Evolutionary conservation across 305 asterid genomes (phyloP).

Genomic region (Solanum hybrid): DNA sequence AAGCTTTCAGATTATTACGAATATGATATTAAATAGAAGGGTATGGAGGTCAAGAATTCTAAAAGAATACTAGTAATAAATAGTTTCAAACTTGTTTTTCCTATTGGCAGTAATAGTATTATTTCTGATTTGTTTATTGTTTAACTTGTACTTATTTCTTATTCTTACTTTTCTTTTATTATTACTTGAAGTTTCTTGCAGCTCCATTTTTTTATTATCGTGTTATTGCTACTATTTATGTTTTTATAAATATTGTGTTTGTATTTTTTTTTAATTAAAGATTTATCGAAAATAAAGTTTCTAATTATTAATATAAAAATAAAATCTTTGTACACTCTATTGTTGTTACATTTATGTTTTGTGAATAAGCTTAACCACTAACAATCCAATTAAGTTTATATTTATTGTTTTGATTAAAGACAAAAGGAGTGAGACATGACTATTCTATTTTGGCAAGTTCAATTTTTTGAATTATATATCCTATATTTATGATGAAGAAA

Average conservation of each 20-base stretch:
- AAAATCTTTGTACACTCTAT: background rate
- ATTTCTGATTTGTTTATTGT: background rate
- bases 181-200: background rate
- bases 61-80: background rate
- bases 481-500: background rate
- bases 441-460: background rate
- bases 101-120: background rate
- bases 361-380: background rate
- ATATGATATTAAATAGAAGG: background rate
- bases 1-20: background rate
- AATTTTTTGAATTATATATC: background rate
- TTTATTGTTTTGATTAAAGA: background rate
- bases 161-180: background rate
- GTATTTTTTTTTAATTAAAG: background rate
- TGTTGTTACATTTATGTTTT: background rate
- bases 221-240: background rate
- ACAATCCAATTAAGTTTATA: background rate
- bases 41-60: background rate
- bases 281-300: background rate
- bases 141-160: background rate
- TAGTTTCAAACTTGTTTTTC: background rate
- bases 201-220: background rate
- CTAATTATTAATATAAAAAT: fast-evolving
- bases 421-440: background rate
- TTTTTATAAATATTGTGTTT: background rate